Percentiles rank a stretch among this genome's conserved stretches.
Evolutionary conservation across 2,329 filamentous ascomycete genomes (phyloP).

Genomic region (Hypoxylon rubiginosum): DNA sequence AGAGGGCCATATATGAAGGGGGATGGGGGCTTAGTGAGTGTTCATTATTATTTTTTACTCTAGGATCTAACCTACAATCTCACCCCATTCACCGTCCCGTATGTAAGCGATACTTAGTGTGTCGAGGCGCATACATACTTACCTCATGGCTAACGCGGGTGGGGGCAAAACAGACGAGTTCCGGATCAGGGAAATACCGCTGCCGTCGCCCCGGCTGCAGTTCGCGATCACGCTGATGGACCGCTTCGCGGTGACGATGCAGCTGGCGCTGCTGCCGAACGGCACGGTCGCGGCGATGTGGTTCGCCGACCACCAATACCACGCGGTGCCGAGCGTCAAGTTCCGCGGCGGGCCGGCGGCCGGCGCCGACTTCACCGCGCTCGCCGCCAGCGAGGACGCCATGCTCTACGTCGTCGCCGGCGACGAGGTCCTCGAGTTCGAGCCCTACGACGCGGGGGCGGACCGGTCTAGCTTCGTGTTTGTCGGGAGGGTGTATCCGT

Average conservation of each 20-base stretch:
- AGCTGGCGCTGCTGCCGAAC: constrained; percentile 20
- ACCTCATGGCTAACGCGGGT: not conserved
- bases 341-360: constrained; percentile 22
- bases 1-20: constrained; percentile 9
- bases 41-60: not conserved
- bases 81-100: too few species aligned
- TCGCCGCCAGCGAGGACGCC: constrained; percentile 32
- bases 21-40: constrained; percentile 6
- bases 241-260: constrained; percentile 17
- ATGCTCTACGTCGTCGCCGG: constrained; percentile 37
- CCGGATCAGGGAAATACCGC: constrained; percentile 13
- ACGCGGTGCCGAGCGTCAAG: constrained; percentile 9
- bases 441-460: constrained; percentile 4
- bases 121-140: too few species aligned
- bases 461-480: constrained; percentile 29
- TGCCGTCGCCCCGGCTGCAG: constrained; percentile 19
- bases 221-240: constrained; percentile 31
- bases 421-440: constrained; percentile 35
- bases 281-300: constrained; percentile 21
- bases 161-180: not conserved
- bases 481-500: constrained; percentile 37
- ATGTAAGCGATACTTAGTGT: too few species aligned
- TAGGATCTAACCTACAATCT: not conserved
- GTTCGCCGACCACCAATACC: constrained; percentile 7
- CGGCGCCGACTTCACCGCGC: constrained; percentile 35